These are phyloP conservation scores for Melastoma candidum DNA, from an alignment of 441 rosid species.

Conservation along the genomic window DNA sequence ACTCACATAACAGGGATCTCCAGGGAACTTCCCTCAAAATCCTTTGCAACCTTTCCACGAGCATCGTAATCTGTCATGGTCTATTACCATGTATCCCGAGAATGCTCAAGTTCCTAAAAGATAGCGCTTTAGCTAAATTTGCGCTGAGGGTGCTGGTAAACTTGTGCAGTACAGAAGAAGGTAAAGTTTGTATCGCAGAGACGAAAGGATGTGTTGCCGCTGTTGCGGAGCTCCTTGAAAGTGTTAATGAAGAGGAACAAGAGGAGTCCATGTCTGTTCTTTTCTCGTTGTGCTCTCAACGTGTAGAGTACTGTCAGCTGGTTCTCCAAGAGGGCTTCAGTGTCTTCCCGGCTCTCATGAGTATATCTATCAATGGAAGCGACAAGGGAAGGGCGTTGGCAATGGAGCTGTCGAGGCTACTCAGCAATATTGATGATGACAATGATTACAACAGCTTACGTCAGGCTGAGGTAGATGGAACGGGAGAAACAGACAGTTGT, in stretches of 20 bases:
- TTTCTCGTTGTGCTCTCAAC: slow-evolving; percentile 64
- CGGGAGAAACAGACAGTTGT: no score
- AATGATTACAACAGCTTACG: slow-evolving; percentile 8
- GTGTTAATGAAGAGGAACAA: slow-evolving; percentile 43
- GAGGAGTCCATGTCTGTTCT: slow-evolving; percentile 57
- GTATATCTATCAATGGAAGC: slow-evolving; percentile 51
- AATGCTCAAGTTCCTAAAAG: slow-evolving; percentile 26
- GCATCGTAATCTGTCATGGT: slow-evolving; percentile 29
- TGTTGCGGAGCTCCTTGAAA: slow-evolving; percentile 48
- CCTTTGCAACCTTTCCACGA: slow-evolving; percentile 45
- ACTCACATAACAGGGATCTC: slow-evolving; percentile 26
- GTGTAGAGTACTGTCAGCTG: slow-evolving; percentile 45
- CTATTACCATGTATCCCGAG: slow-evolving; percentile 45
- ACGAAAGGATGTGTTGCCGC: slow-evolving; percentile 53
- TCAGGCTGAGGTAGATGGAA: no score
- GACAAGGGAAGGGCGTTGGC: slow-evolving; percentile 52
- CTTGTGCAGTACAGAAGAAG: slow-evolving; percentile 46
- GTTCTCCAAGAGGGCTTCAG: slow-evolving; percentile 47
- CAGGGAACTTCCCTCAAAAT: slow-evolving; percentile 48
- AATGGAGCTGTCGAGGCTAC: slow-evolving; percentile 56
- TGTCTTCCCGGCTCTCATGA: slow-evolving; percentile 42
- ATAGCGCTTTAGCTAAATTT: slow-evolving; percentile 29
- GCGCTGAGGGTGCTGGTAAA: slow-evolving; percentile 39
- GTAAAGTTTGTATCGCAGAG: slow-evolving; percentile 43
- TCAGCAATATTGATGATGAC: slow-evolving; percentile 27